Base-by-base conservation (phyloP, 164 flowering plant genomes). In the Piper longum region DNA sequence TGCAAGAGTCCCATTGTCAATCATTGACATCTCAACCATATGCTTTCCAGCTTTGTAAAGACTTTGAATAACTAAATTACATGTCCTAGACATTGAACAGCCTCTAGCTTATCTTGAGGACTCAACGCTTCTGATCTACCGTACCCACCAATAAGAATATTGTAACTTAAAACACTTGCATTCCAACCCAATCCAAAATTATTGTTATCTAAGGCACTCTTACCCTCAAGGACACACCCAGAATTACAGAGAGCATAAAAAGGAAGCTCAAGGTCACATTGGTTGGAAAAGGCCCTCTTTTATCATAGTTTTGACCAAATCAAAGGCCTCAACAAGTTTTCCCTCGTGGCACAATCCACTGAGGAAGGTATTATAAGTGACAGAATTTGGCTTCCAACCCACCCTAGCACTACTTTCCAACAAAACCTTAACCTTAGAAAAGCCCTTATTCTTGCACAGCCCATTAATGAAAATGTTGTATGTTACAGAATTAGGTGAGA, bases 341-440 rank as follows among this genome's bases (percentile, higher is more conserved):
- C 60, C 66, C n/a, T 6, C 66, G 17, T 56, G 17, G 56, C 66
- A 64, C 40, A 64, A 60, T 6, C 59, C 66, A 40, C 43, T 66
- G 16, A 66, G 52, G 54, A 59, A 66, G 40, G 42, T 52, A 54
- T 60, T 60, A 54, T 60, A 60, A 60, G 44, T 51, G 42, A 60
- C 9, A 9, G 69, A 43, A 60, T 54, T 66, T 41, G 69, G 69
- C 41, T 54, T 60, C 69, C 69, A 66, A 41, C 69, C 69, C 42
- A 41, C 60, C 45, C n/a, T 4, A 5, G 17, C 16, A 54, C 59
- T 42, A 9, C 51, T 45, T 6, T 60, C 44, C 1, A 66, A 54
- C 58, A 66, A 52, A 19, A 54, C 39, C 58, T 66, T 44, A 36
- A 59, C 63, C 63, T 51, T 44, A 19, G 18, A 45, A 48, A 66